A percentile compares a stretch with the other conserved stretches of the same genome.
Evolutionary conservation across 1,139 yeast genomes (phyloP).

Genomic region (Saccharomyces hybrid): DNA sequence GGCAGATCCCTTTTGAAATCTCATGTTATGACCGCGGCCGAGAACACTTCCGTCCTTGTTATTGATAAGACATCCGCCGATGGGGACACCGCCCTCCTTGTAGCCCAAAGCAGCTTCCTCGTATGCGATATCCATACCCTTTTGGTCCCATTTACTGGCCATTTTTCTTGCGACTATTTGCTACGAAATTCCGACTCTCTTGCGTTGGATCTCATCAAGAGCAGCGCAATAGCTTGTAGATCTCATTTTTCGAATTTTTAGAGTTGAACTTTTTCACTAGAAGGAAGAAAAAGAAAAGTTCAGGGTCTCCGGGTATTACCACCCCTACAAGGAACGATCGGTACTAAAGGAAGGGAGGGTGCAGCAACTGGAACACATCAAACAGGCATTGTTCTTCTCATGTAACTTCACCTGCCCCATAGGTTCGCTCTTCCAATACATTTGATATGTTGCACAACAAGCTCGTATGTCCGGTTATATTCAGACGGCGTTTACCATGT

Average conservation of each 20-base stretch:
- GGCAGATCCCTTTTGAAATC: conserved; percentile 74
- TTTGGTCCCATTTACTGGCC: conserved; percentile 38
- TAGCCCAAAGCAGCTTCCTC: conserved; percentile 65
- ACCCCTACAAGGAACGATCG: not conserved
- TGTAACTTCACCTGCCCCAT: not conserved
- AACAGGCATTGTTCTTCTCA: too few relatives aligned
- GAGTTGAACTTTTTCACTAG: not conserved
- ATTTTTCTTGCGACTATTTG: not conserved
- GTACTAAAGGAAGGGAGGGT: not conserved
- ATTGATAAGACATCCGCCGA: conserved; percentile 67
- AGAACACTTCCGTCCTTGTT: conserved; percentile 70
- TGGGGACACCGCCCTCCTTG: conserved; percentile 87
- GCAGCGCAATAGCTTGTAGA: not conserved
- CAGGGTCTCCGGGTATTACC: conserved; percentile 1
- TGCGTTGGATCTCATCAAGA: not conserved
- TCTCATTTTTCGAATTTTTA: not conserved
- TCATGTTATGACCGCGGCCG: conserved; percentile 83
- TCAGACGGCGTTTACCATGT: not conserved
- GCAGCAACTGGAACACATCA: not conserved
- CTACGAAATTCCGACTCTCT: not conserved
- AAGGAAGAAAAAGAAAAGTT: not conserved
- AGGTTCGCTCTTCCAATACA: not conserved
- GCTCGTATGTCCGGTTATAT: not conserved
- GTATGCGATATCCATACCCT: conserved; percentile 61
- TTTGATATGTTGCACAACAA: not conserved